phyloP scores from a whole-genome alignment of 768 basidiomycete genomes.

The Clathrus columnatus region DNA sequence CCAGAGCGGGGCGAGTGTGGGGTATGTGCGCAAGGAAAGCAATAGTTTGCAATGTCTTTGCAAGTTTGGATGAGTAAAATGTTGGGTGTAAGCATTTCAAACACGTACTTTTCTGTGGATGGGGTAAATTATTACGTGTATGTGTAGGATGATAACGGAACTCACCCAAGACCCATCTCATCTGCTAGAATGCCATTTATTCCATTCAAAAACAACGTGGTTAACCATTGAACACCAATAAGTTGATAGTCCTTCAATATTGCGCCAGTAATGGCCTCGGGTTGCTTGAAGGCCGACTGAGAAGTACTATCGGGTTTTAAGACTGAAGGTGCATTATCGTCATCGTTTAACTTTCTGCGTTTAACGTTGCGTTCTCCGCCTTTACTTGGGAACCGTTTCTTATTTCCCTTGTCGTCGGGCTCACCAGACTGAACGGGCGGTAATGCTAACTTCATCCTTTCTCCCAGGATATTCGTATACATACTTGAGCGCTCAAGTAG shows the following conservation, averaged over 20 bases:
- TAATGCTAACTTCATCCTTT: conserved; percentile 64
- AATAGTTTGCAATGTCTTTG: conserved; percentile 93
- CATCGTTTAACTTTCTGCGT: conserved; percentile 13
- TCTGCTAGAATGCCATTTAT: conserved; percentile 81
- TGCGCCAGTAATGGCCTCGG: conserved; percentile 73
- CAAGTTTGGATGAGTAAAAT: conserved; percentile 7
- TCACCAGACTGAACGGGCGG: conserved; percentile 19
- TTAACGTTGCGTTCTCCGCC: conserved; percentile 17
- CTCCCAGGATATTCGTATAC: conserved; percentile 63
- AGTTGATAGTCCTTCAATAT: conserved; percentile 86
- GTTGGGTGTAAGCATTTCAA: conserved; percentile 2
- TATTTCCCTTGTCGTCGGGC: conserved; percentile 16
- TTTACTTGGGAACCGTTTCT: not conserved
- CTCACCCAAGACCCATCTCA: conserved; percentile 92
- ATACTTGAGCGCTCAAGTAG: conserved; percentile 69
- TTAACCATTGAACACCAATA: conserved; percentile 94
- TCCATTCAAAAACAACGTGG: conserved; percentile 75
- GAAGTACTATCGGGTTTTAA: conserved; percentile 2
- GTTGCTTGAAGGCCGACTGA: conserved; percentile 53
- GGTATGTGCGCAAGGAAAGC: conserved; percentile 88
- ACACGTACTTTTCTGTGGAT: conserved; percentile 7
- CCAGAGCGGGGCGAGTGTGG: conserved; percentile 67
- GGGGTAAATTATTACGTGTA: not conserved
- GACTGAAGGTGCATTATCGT: conserved; percentile 10
- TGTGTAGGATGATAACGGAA: conserved; percentile 18